Evolutionary conservation across 2,329 filamentous ascomycete genomes (phyloP), one percentile per base, ranked within the genome.

Genomic region (Coniochaeta prunicola): DNA sequence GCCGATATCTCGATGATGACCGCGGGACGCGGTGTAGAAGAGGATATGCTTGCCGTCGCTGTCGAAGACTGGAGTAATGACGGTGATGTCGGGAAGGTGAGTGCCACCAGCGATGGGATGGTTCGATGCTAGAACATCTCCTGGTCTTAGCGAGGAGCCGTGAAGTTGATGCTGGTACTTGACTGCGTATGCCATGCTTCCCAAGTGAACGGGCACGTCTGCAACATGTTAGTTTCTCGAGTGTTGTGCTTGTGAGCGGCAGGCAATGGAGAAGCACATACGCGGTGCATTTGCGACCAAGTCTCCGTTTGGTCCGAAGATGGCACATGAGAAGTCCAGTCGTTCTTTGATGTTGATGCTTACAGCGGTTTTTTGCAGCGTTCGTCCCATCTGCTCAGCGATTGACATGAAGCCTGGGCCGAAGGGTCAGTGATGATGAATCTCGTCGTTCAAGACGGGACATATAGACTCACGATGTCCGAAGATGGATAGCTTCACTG

Each of bases 271-370:
- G 15, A 33, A 36, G 33, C 10, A 15, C 33, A 36, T 36, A 73
- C 91, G 89, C 0, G 89, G 89, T 13, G 89, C 83, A 68, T 90
- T 90, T 4, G 87, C 87, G 1, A 91, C 88, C 0, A 92, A 75
- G 0, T 86, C 87, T 17, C 89, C 89, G 26, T 86, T 87, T 71
- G 5, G 85, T 78, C 89, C 88, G 67, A 93, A 93, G 0, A 93
- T 75, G 2, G 90, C 90, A 63, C 90, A 93, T 1, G 87, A 91
- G 68, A 91, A 93, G 67, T 93, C 90, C 1, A 92, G 78, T 4
- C 89, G 81, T 68, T 93, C 90, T 66, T 92, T 89, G 70, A 92
- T 88, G 64, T 92, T 92, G 0, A 87, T 90, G 59, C 82, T 87
- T 19, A 92, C 86, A 64, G 85, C 86, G 0, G 88, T 91, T 73